Conservation (phyloP, 129 eudicot genomes). For the Flaveria trinervia region DNA sequence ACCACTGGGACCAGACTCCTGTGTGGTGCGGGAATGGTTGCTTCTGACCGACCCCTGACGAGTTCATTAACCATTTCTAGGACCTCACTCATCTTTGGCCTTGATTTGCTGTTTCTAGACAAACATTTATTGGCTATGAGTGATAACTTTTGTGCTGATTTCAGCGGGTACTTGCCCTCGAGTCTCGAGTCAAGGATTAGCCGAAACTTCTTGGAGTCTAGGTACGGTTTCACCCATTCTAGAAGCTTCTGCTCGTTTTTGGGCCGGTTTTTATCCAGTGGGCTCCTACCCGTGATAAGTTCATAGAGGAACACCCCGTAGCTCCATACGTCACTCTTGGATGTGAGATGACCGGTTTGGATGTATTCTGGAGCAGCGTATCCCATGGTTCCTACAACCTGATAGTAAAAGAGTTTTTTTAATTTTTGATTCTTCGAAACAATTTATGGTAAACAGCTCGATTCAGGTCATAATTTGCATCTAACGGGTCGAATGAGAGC, state of each 20-base stretch:
- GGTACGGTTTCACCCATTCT: conserved; percentile 80
- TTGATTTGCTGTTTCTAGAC: conserved; percentile 56
- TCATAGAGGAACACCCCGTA: conserved; percentile 85
- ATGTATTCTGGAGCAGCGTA: conserved; percentile 84
- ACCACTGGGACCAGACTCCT: conserved; percentile 27
- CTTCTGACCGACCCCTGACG: conserved; percentile 39
- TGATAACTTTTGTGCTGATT: conserved; percentile 69
- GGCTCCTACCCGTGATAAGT: conserved; percentile 76
- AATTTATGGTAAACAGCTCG: too few species aligned
- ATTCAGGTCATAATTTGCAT: neutral
- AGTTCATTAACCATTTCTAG: conserved; percentile 69
- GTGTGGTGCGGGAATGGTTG: conserved; percentile 32
- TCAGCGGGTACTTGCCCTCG: conserved; percentile 52
- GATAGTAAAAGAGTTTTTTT: conserved; percentile 4
- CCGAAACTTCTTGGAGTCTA: conserved; percentile 66
- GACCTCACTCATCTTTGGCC: conserved; percentile 88
- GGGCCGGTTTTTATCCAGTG: conserved; percentile 68
- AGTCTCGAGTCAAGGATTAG: conserved; percentile 74
- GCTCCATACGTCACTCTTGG: conserved; percentile 72
- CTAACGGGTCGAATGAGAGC: neutral
- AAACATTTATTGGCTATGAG: conserved; percentile 70
- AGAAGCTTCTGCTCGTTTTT: conserved; percentile 77
- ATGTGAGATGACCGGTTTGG: conserved; percentile 68
- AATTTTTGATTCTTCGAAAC: too few species aligned
- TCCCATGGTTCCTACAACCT: conserved; percentile 82